phyloP scores from a whole-genome alignment of 1,284 basidiomycete species.

The Trametes sp. region DNA sequence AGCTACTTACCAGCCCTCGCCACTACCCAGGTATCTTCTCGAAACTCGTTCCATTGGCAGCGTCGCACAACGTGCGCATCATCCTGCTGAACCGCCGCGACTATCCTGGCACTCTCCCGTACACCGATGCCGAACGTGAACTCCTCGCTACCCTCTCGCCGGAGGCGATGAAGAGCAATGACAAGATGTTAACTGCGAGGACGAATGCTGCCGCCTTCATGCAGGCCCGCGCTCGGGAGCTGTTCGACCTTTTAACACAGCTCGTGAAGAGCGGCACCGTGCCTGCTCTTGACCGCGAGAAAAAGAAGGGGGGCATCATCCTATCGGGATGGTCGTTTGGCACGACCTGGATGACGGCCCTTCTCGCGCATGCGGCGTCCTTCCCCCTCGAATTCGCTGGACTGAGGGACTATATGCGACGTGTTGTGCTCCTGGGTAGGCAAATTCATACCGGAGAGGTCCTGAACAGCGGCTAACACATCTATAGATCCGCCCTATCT shows the following conservation, averaged over 20 bases:
- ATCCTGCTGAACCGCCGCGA: slow-evolving; percentile 26
- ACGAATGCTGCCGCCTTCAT: slow-evolving; percentile 12
- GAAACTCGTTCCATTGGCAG: slow-evolving; percentile 24
- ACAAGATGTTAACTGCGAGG: neutral
- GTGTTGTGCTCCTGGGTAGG: slow-evolving; percentile 19
- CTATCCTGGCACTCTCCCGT: slow-evolving; percentile 20
- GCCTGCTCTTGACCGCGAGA: neutral
- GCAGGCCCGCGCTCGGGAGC: slow-evolving; percentile 18
- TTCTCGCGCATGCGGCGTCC: slow-evolving; percentile 19
- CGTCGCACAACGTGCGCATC: slow-evolving; percentile 14
- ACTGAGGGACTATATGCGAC: slow-evolving; percentile 10
- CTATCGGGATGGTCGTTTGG: slow-evolving; percentile 27
- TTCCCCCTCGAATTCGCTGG: neutral
- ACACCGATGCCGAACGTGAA: slow-evolving; percentile 33
- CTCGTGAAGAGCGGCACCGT: slow-evolving; percentile 1
- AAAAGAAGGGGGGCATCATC: slow-evolving; percentile 16
- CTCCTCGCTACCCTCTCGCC: slow-evolving; percentile 1
- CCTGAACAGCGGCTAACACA: neutral
- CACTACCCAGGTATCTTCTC: slow-evolving; percentile 35
- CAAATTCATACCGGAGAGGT: too few species aligned
- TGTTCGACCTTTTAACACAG: slow-evolving; percentile 13
- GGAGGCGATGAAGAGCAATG: neutral
- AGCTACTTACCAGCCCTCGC: neutral
- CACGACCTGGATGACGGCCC: slow-evolving; percentile 19
- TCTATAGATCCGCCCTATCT: slow-evolving; percentile 9